Evolutionary conservation across 1,284 basidiomycete species (phyloP).

Genomic region (Tylopilus sp.): DNA sequence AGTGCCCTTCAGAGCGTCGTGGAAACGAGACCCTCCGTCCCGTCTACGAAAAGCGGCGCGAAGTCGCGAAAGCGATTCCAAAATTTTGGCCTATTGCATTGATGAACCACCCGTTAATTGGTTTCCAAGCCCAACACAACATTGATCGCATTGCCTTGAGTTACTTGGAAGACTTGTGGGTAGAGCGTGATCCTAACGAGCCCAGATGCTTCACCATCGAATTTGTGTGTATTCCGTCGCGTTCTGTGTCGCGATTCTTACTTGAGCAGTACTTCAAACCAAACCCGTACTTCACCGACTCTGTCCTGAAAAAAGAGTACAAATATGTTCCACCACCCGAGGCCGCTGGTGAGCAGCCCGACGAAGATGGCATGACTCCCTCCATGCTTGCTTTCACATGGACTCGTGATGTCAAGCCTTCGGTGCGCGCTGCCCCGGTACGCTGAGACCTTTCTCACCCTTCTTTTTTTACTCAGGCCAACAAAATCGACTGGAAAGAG

Average conservation of each 20-base stretch:
- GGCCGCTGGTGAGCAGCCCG: slow-evolving; percentile 53
- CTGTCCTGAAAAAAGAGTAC: slow-evolving; percentile 74
- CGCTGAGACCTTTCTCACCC: not conserved
- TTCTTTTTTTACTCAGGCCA: slow-evolving; percentile 40
- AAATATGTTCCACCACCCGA: slow-evolving; percentile 59
- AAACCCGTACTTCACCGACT: slow-evolving; percentile 76
- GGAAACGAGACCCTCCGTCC: slow-evolving; percentile 54
- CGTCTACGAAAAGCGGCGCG: slow-evolving; percentile 66
- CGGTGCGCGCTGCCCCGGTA: slow-evolving; percentile 42
- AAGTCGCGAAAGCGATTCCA: slow-evolving; percentile 57
- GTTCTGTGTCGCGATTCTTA: slow-evolving; percentile 8
- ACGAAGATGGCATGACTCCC: slow-evolving; percentile 67
- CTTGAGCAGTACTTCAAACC: slow-evolving; percentile 67
- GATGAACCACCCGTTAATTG: slow-evolving; percentile 62
- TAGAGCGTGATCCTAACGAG: slow-evolving; percentile 61
- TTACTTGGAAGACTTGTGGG: slow-evolving; percentile 79
- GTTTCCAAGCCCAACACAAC: slow-evolving; percentile 60
- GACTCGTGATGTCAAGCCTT: slow-evolving; percentile 64
- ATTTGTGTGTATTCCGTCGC: slow-evolving; percentile 56
- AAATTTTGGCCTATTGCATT: slow-evolving; percentile 80
- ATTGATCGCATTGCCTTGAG: slow-evolving; percentile 70
- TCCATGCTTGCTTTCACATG: slow-evolving; percentile 76
- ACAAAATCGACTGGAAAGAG: slow-evolving; percentile 80
- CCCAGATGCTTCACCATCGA: slow-evolving; percentile 72
- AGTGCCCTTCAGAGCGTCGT: slow-evolving; percentile 51